These are phyloP conservation scores for Alternaria conjuncta DNA, from an alignment of 2,329 filamentous ascomycete species.

Conservation along the genomic window DNA sequence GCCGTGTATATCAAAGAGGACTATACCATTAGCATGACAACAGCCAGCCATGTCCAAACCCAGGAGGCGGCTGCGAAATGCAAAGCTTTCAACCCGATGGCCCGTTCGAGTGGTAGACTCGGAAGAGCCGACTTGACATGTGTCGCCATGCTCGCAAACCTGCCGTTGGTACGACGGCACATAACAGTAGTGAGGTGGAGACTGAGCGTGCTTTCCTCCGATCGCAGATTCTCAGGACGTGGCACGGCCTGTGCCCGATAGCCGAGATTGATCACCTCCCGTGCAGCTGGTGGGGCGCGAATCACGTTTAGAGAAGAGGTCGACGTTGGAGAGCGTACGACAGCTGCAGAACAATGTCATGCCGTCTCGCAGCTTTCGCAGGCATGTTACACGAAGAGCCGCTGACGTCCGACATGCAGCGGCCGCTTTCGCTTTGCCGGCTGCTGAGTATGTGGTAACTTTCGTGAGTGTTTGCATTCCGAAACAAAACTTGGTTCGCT, in stretches of 20 bases:
- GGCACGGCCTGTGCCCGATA: not conserved
- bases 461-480: slow-evolving; percentile 10
- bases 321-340: not conserved
- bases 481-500: slow-evolving; percentile 1
- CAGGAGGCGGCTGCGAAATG: not conserved
- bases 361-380: not conserved
- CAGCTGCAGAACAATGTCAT: not conserved
- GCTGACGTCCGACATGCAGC: not conserved
- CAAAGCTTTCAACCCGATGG: not conserved
- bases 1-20: not conserved
- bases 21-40: not conserved
- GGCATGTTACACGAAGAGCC: not conserved
- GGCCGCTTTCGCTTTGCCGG: not conserved
- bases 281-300: not conserved
- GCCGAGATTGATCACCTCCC: not conserved
- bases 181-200: not conserved
- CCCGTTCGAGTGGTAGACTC: not conserved
- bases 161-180: slow-evolving; percentile 3
- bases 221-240: not conserved
- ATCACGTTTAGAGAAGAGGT: not conserved
- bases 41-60: not conserved
- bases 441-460: slow-evolving; percentile 6
- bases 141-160: not conserved
- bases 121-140: slow-evolving; percentile 1
- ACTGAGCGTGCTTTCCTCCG: not conserved